Conservation (phyloP, 768 basidiomycete genomes). For the Termitomyces sp. region DNA sequence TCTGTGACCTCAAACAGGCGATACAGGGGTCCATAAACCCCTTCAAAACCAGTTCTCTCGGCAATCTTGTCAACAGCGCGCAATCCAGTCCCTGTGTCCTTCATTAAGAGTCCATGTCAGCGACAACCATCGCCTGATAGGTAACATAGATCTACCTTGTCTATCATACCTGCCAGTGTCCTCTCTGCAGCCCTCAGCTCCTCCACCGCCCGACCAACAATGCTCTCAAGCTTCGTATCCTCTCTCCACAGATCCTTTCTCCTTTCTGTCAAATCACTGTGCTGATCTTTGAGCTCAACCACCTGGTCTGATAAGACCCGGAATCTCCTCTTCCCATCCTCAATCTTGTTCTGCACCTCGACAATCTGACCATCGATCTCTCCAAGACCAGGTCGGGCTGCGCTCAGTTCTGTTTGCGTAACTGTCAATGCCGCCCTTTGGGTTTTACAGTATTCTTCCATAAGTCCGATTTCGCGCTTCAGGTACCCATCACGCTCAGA, state of each 20-base stretch:
- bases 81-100: constrained; percentile 91
- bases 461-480: constrained; percentile 67
- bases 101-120: constrained; percentile 2
- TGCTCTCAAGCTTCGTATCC: constrained; percentile 80
- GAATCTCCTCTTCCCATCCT: constrained; percentile 56
- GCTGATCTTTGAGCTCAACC: constrained; percentile 55
- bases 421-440: constrained; percentile 53
- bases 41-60: constrained; percentile 64
- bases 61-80: constrained; percentile 83
- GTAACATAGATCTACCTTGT: constrained; percentile 54
- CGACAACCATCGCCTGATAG: neutral
- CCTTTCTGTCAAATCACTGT: constrained; percentile 66
- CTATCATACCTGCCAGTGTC: constrained; percentile 85
- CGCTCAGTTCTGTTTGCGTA: constrained; percentile 43
- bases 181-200: constrained; percentile 82
- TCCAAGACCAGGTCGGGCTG: constrained; percentile 38
- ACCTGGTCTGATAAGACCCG: constrained; percentile 60
- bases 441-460: constrained; percentile 52
- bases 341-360: constrained; percentile 50
- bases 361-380: constrained; percentile 57
- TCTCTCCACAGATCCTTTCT: constrained; percentile 94
- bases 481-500: constrained; percentile 82
- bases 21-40: constrained; percentile 93
- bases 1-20: constrained; percentile 90
- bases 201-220: constrained; percentile 69